These are phyloP conservation scores for Apostasia ramifera DNA, from an alignment of 106 monocot genomes.

Conservation along the genomic window DNA sequence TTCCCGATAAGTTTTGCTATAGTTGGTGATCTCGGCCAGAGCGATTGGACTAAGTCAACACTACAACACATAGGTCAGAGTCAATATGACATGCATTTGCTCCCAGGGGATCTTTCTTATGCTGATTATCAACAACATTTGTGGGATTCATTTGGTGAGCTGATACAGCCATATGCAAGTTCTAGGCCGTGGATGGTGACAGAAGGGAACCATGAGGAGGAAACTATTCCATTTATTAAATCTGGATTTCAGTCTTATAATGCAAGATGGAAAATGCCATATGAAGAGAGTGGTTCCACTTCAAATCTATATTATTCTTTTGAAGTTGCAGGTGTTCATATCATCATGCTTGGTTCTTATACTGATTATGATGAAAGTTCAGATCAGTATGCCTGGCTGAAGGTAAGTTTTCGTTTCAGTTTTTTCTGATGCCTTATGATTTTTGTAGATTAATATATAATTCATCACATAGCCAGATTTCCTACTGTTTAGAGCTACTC, in stretches of 20 bases:
- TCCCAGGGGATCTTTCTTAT: constrained; percentile 94
- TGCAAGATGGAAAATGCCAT: constrained; percentile 97
- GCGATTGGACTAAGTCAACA: constrained; percentile 79
- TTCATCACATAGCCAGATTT: no score
- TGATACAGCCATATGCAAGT: constrained; percentile 87
- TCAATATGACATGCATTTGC: constrained; percentile 69
- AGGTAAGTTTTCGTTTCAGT: constrained; percentile 33
- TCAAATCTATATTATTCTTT: constrained; percentile 96
- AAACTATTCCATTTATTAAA: constrained; percentile 54
- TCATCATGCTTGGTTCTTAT: constrained; percentile 95
- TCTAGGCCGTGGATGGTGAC: constrained; percentile 94
- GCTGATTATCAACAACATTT: constrained; percentile 80
- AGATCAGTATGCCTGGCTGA: constrained; percentile 86
- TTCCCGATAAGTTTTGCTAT: constrained; percentile 79
- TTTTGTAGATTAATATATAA: no score
- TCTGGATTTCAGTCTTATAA: constrained; percentile 75
- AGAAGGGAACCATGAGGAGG: constrained; percentile 97
- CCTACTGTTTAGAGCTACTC: no score
- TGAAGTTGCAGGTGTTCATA: constrained; percentile 71
- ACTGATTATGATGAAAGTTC: constrained; percentile 77
- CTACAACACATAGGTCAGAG: constrained; percentile 60
- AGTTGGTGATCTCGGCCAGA: constrained; percentile 92
- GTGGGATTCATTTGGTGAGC: constrained; percentile 88
- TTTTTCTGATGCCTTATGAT: no score
- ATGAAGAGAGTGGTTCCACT: constrained; percentile 73